phyloP scores from a whole-genome alignment of 305 asterid genomes.

The Fraxinus angustifolia region DNA sequence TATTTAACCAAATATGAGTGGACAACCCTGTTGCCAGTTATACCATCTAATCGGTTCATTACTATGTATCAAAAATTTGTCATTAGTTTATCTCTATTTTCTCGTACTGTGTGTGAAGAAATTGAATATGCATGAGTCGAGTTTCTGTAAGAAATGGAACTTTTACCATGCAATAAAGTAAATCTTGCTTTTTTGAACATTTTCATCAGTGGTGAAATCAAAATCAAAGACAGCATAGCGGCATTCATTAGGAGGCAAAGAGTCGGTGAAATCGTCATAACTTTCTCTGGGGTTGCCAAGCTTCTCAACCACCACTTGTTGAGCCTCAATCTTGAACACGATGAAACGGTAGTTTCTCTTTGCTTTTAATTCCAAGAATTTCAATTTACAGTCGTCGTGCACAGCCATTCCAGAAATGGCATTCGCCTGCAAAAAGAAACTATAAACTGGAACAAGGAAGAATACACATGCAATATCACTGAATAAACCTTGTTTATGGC shows the following conservation, averaged over 20 bases:
- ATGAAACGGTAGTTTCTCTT: conserved; percentile 38
- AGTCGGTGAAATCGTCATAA: conserved; percentile 30
- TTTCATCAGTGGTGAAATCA: conserved; percentile 35
- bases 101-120: neutral
- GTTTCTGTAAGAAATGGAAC: neutral
- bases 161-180: conserved; percentile 37
- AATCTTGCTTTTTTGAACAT: conserved; percentile 40
- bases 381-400: conserved; percentile 33
- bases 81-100: neutral
- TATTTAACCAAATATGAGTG: neutral
- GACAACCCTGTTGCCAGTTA: neutral
- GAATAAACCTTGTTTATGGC: neutral
- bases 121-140: neutral
- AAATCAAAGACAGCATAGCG: conserved; percentile 43
- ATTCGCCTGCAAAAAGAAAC: conserved; percentile 26
- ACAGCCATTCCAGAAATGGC: conserved; percentile 37
- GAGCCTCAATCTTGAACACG: conserved; percentile 33
- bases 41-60: neutral
- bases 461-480: neutral
- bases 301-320: conserved; percentile 37
- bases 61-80: neutral
- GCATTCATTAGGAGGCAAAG: conserved; percentile 32
- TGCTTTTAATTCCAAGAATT: conserved; percentile 38
- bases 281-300: conserved; percentile 31
- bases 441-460: neutral